phyloP scores from a whole-genome alignment of 1,284 basidiomycete genomes.

The Fomes fomentarius region DNA sequence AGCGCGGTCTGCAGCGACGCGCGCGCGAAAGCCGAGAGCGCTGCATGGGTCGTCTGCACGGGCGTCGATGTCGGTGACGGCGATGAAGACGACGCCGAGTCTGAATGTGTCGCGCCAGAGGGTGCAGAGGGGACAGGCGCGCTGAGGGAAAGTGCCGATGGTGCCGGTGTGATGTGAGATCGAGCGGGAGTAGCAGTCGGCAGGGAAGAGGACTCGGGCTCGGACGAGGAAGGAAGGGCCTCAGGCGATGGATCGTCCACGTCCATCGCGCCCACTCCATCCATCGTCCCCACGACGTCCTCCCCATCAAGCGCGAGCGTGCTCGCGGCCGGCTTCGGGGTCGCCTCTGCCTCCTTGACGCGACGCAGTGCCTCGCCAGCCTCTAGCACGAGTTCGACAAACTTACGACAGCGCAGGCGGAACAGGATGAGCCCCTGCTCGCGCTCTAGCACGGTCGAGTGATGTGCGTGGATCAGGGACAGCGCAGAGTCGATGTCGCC shows the following conservation, averaged over 20 bases:
- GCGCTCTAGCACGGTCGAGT: conserved; percentile 65
- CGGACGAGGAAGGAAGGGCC: no score
- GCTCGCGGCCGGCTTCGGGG: conserved; percentile 2
- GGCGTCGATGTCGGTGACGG: conserved; percentile 9
- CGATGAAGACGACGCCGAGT: conserved; percentile 1
- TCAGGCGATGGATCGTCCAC: conserved; percentile 44
- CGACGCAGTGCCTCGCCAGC: conserved; percentile 67
- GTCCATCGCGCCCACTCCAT: conserved; percentile 44
- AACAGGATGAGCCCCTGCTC: conserved; percentile 71
- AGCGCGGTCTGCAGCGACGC: conserved; percentile 66
- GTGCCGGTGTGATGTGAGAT: conserved; percentile 1
- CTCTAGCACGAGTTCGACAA: conserved; percentile 77
- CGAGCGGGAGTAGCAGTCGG: conserved; percentile 6
- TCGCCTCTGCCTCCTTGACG: conserved; percentile 44
- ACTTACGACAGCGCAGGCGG: conserved; percentile 79
- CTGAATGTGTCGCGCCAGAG: no score
- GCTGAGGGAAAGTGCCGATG: background rate
- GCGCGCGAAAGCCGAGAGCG: conserved; percentile 35
- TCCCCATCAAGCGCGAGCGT: conserved; percentile 19
- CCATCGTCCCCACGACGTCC: conserved; percentile 29
- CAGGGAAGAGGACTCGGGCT: conserved; percentile 18
- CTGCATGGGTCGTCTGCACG: conserved; percentile 16
- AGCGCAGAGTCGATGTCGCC: conserved; percentile 81
- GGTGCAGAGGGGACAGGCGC: no score
- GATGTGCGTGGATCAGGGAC: conserved; percentile 51